phyloP scores from a whole-genome alignment of 225 moss, liverwort and hornwort species.

The Polytrichum formosum region DNA sequence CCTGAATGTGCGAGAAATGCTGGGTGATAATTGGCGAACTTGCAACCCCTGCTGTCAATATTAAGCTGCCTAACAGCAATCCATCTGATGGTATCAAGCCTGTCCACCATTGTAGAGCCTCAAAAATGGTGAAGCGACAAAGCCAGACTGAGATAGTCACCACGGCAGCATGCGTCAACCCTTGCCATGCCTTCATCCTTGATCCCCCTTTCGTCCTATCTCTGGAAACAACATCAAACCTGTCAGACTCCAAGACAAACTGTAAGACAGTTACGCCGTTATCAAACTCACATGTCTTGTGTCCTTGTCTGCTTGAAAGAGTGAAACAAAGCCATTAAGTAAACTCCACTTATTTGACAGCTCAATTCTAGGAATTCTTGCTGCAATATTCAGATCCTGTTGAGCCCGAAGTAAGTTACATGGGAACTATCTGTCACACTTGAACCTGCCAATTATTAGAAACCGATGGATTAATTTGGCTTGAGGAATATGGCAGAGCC shows the following conservation, averaged over 20 bases:
- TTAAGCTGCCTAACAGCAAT: constrained; percentile 80
- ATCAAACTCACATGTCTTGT: too few species aligned
- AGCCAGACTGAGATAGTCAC: constrained; percentile 81
- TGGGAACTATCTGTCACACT: too few species aligned
- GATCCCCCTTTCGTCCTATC: constrained; percentile 80
- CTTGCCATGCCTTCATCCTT: constrained; percentile 98
- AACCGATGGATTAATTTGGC: too few species aligned
- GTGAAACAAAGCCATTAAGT: too few species aligned
- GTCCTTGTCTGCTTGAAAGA: too few species aligned
- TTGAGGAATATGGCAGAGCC: too few species aligned
- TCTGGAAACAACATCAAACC: constrained; percentile 39
- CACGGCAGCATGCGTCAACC: constrained; percentile 71
- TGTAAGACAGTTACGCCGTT: too few species aligned
- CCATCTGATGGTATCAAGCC: constrained; percentile 83
- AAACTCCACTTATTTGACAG: too few species aligned
- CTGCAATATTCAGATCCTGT: too few species aligned
- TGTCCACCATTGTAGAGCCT: constrained; percentile 91
- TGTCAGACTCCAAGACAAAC: background rate
- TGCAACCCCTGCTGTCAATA: constrained; percentile 70
- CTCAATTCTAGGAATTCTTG: too few species aligned
- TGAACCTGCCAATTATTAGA: too few species aligned
- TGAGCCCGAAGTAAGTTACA: too few species aligned
- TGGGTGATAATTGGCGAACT: constrained; percentile 83
- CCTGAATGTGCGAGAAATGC: constrained; percentile 97
- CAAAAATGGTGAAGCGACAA: constrained; percentile 89